Percentiles rank a stretch among this genome's conserved stretches.
phyloP scores from a whole-genome alignment of 1,139 yeast genomes.

The Yamadazyma oceani region DNA sequence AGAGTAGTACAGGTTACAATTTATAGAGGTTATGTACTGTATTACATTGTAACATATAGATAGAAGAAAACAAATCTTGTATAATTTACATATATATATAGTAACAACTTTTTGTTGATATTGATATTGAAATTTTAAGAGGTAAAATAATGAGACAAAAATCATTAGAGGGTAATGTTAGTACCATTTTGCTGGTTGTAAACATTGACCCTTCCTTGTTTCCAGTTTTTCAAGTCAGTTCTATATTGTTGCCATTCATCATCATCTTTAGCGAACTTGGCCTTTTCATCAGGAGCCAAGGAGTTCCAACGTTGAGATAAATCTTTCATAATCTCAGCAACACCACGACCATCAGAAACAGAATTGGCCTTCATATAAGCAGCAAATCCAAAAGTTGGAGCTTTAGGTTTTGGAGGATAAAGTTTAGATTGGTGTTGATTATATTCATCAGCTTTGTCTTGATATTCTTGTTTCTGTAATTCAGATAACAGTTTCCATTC shows the following conservation, averaged over 20 bases:
- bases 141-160: too few relatives aligned
- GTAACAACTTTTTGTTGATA: conserved; percentile 1
- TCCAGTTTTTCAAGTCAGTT: conserved; percentile 29
- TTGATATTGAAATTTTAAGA: too few relatives aligned
- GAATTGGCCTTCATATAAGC: conserved; percentile 31
- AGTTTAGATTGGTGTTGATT: conserved; percentile 27
- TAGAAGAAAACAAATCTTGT: not conserved
- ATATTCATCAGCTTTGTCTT: conserved; percentile 25
- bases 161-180: conserved; percentile 6
- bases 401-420: conserved; percentile 37
- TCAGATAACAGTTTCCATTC: conserved; percentile 17
- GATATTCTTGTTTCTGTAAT: conserved; percentile 27
- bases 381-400: conserved; percentile 33
- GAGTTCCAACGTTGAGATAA: conserved; percentile 31
- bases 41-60: too few relatives aligned
- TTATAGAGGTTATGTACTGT: too few relatives aligned
- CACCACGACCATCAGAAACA: conserved; percentile 21
- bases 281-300: conserved; percentile 31
- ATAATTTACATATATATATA: conserved; percentile 1
- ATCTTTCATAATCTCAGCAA: conserved; percentile 25
- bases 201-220: conserved; percentile 13
- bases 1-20: not conserved
- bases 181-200: conserved; percentile 14
- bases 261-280: conserved; percentile 23
- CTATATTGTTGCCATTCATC: conserved; percentile 22